Conservation (phyloP, 139 green algal species). For the Penium margaritaceum region DNA sequence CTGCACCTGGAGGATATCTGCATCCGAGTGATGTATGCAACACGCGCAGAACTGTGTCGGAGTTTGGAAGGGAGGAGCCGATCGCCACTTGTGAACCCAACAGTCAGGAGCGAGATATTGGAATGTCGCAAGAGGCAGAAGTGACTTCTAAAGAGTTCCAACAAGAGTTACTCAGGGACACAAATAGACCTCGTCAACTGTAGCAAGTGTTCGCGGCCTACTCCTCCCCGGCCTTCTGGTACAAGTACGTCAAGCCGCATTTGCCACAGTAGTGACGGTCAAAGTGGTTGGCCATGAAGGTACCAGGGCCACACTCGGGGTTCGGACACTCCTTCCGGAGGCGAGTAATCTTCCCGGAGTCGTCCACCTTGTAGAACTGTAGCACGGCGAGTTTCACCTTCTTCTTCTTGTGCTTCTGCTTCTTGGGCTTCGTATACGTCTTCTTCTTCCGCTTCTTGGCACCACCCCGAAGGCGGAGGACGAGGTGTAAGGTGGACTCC, state of each 20-base stretch:
- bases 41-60: too few species aligned
- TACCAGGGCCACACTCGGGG: slow-evolving; percentile 76
- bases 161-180: too few species aligned
- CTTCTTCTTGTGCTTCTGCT: slow-evolving; percentile 99
- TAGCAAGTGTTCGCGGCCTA: too few species aligned
- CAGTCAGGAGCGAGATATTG: too few species aligned
- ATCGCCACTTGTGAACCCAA: too few species aligned
- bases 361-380: slow-evolving; percentile 88
- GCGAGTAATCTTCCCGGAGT: slow-evolving; percentile 90
- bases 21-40: too few species aligned
- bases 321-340: slow-evolving; percentile 90
- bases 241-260: slow-evolving; percentile 76
- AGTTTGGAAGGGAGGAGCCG: too few species aligned
- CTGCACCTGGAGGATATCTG: too few species aligned
- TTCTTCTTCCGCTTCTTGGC: slow-evolving; percentile 99
- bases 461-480: not conserved
- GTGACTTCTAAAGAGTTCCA: too few species aligned
- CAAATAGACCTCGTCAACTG: too few species aligned
- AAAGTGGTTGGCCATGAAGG: slow-evolving; percentile 97
- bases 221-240: slow-evolving; percentile 24
- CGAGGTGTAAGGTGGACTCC: not conserved
- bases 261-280: slow-evolving; percentile 95
- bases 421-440: slow-evolving; percentile 99
- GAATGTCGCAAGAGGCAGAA: too few species aligned
- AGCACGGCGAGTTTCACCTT: slow-evolving; percentile 86